Conservation (phyloP, 768 basidiomycete species). For the Pulveroboletus frians region DNA sequence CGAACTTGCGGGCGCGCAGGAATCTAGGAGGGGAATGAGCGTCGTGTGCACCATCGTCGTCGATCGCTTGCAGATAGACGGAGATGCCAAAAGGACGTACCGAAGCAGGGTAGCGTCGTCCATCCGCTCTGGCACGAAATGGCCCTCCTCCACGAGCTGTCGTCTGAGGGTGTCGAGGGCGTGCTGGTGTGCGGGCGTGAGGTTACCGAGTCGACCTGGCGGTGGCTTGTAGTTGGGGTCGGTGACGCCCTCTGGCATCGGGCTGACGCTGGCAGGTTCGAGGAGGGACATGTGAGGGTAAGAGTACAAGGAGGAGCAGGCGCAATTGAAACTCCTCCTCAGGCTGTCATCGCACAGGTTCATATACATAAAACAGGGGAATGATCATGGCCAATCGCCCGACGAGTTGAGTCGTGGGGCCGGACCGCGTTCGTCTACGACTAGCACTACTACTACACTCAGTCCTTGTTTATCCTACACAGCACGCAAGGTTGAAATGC, state of each 20-base stretch:
- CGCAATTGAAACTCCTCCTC: slow-evolving; percentile 7
- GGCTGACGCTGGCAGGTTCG: slow-evolving; percentile 46
- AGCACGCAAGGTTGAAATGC: slow-evolving; percentile 36
- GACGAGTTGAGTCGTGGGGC: slow-evolving; percentile 34
- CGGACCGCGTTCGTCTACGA: slow-evolving; percentile 23
- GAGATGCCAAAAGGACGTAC: slow-evolving; percentile 30
- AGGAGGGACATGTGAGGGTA: slow-evolving; percentile 30
- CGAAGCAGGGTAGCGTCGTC: slow-evolving; percentile 66
- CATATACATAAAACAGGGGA: no score
- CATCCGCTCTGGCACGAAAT: slow-evolving; percentile 60
- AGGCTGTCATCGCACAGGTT: no score
- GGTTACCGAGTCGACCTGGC: slow-evolving; percentile 77
- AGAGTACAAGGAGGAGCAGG: no score
- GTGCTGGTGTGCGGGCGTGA: slow-evolving; percentile 55
- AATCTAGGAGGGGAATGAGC: slow-evolving; percentile 49
- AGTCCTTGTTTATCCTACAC: no score
- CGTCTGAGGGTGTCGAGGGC: slow-evolving; percentile 65
- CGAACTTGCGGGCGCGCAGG: slow-evolving; percentile 90
- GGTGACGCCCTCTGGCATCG: slow-evolving; percentile 54
- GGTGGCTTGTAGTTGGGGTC: slow-evolving; percentile 61
- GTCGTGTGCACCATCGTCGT: slow-evolving; percentile 11
- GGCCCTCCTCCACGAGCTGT: slow-evolving; percentile 55
- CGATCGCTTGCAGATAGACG: slow-evolving; percentile 1
- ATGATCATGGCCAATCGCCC: slow-evolving; percentile 29
- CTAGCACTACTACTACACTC: slow-evolving; percentile 2